Conservation (phyloP, 2,329 filamentous ascomycete species). For the Peltaster fructicola region DNA sequence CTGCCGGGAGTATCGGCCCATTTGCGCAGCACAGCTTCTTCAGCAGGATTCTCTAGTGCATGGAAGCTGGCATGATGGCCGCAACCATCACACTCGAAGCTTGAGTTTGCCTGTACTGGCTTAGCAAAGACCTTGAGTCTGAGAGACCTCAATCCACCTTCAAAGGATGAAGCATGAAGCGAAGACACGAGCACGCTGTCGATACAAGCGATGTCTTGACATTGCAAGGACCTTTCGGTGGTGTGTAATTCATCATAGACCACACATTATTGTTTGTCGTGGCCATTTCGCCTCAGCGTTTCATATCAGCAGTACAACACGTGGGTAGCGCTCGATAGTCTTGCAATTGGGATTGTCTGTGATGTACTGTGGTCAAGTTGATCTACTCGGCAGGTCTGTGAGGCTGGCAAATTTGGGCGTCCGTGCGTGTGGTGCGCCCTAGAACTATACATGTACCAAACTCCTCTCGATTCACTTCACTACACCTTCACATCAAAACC, state of each 20-base stretch:
- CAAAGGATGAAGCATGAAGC: constrained; percentile 40
- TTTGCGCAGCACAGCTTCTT: constrained; percentile 29
- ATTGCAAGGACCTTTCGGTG: constrained; percentile 34
- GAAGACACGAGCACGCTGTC: constrained; percentile 32
- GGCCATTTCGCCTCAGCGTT: too few relatives aligned
- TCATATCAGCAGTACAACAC: too few relatives aligned
- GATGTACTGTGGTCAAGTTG: too few relatives aligned
- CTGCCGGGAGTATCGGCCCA: constrained; percentile 31
- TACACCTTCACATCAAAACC: too few relatives aligned
- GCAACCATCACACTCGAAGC: constrained; percentile 39
- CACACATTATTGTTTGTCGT: constrained; percentile 27
- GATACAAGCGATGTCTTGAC: constrained; percentile 30
- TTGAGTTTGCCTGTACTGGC: constrained; percentile 29
- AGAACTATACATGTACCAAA: too few relatives aligned
- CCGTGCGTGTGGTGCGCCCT: too few relatives aligned
- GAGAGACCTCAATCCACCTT: too few relatives aligned
- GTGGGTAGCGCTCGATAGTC: too few relatives aligned
- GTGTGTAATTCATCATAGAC: constrained; percentile 32
- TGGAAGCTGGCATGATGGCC: constrained; percentile 38
- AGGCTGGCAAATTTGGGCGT: too few relatives aligned
- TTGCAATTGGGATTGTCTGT: too few relatives aligned
- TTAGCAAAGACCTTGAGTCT: neutral
- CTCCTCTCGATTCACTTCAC: too few relatives aligned
- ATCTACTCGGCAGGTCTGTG: too few relatives aligned
- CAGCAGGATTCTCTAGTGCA: constrained; percentile 32